phyloP scores from a whole-genome alignment of 2,329 filamentous ascomycete genomes.

The Graphilbum sp. region DNA sequence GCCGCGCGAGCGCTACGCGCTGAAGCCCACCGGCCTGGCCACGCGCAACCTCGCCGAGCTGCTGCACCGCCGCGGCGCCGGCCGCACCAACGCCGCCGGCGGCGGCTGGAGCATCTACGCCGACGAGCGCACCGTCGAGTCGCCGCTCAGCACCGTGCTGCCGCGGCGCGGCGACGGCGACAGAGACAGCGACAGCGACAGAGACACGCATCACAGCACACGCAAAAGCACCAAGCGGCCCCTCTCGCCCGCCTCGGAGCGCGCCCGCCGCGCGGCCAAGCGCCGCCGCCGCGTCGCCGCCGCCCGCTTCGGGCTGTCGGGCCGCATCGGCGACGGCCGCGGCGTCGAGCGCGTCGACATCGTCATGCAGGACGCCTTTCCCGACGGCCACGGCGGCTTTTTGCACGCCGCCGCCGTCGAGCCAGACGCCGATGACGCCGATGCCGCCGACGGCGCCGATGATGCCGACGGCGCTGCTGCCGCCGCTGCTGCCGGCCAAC shows the following conservation, averaged over 20 bases:
- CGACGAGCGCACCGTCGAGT: slow-evolving; percentile 37
- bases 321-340: slow-evolving; percentile 35
- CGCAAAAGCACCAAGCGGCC: too few relatives aligned
- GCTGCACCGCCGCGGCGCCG: slow-evolving; percentile 50
- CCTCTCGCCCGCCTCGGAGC: slow-evolving; percentile 13
- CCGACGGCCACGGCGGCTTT: slow-evolving; percentile 10
- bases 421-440: slow-evolving; percentile 6
- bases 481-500: slow-evolving; percentile 14
- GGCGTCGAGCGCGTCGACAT: slow-evolving; percentile 47
- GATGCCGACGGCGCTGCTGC: slow-evolving; percentile 7
- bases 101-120: slow-evolving; percentile 72
- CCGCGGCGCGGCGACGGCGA: slow-evolving; percentile 21
- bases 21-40: slow-evolving; percentile 50
- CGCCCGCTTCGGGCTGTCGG: slow-evolving; percentile 54
- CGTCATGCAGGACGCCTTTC: slow-evolving; percentile 40
- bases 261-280: slow-evolving; percentile 29
- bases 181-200: not conserved
- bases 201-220: not conserved
- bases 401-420: slow-evolving; percentile 1
- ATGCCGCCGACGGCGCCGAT: slow-evolving; percentile 7
- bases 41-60: slow-evolving; percentile 58
- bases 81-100: slow-evolving; percentile 52
- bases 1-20: slow-evolving; percentile 52
- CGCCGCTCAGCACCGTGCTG: slow-evolving; percentile 36
- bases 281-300: slow-evolving; percentile 44